Evolutionary conservation across 257 asterid species (phyloP), one percentile per base, ranked within the genome.

Genomic region (Linderniella brevidens): DNA sequence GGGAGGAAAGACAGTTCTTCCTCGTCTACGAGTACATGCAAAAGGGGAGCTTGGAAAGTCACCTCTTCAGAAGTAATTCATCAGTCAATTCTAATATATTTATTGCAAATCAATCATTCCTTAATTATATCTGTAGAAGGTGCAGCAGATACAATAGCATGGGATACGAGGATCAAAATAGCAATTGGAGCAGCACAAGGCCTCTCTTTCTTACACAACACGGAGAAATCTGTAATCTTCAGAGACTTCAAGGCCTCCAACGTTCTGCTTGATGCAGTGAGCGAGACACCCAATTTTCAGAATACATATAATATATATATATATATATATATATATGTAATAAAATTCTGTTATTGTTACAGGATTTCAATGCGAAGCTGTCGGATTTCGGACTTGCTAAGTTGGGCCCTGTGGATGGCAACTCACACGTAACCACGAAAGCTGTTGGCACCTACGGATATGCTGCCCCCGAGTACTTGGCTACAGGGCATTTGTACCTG

Each of bases 361-460:
- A 86, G 97, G 86, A 73, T 0, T 75, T 63, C 49, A 82, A 77
- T 35, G 82, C 95, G 3, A 87, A 87, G 57, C 86, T 87, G 15
- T 83, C 97, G 8, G 97, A 87, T 58, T 87, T 87, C 13, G 97
- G 97, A 19, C 76, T 82, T 4, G 97, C 97, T 16, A 87, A 87
- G 53, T 66, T 68, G n/a, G 97, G 97, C 11, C 97, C 97, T 0
- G 60, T n/a, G 0, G 69, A 82, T 46, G 97, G 92, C 0, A 55
- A 87, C 35, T 67, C 95, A 0, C 97, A 87, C 8, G 80, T 87
- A 1, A 73, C 92, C 9, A 87, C 97, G 0, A 66, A 61, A 50
- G 66, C 77, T 10, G 72, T 79, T 1, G 97, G 97, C 32, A 87
- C 95, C 3, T 77, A 75, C 6, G 97, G 97, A 0, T 87, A 87